Percentiles rank a stretch among this genome's conserved stretches.
These are phyloP conservation scores for Cornus kousa DNA, from an alignment of 148 eudicot genomes.

Conservation along the genomic window DNA sequence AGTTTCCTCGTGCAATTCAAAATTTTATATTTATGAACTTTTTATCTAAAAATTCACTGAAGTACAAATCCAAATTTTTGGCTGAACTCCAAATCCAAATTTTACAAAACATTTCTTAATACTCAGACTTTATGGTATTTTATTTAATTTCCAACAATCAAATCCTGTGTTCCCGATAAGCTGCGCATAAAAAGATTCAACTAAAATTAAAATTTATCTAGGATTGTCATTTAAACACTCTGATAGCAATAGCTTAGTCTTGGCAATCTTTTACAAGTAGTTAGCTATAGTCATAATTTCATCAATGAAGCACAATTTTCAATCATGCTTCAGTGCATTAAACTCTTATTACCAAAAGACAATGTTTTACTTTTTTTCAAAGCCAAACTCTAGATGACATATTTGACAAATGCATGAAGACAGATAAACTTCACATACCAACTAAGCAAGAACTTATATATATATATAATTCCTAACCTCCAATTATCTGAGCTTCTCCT, in stretches of 20 bases:
- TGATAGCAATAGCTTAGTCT: no score
- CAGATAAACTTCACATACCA: background rate
- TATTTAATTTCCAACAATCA: no score
- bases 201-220: no score
- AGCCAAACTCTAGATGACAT: background rate
- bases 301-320: background rate
- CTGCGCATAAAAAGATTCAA: no score
- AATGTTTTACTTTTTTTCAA: background rate
- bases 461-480: constrained; percentile 20
- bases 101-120: no score
- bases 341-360: background rate
- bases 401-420: background rate
- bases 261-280: background rate
- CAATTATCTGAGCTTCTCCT: constrained; percentile 71
- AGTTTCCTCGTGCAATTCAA: no score
- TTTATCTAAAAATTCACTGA: no score
- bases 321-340: background rate
- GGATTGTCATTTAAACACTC: background rate
- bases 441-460: background rate
- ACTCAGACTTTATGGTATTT: no score
- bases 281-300: background rate
- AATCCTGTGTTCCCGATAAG: no score
- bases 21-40: no score
- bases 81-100: background rate
- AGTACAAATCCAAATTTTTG: no score